Evolutionary conservation across 495 filamentous ascomycete species (phyloP).

Genomic region (Lasiosphaeria hispida): DNA sequence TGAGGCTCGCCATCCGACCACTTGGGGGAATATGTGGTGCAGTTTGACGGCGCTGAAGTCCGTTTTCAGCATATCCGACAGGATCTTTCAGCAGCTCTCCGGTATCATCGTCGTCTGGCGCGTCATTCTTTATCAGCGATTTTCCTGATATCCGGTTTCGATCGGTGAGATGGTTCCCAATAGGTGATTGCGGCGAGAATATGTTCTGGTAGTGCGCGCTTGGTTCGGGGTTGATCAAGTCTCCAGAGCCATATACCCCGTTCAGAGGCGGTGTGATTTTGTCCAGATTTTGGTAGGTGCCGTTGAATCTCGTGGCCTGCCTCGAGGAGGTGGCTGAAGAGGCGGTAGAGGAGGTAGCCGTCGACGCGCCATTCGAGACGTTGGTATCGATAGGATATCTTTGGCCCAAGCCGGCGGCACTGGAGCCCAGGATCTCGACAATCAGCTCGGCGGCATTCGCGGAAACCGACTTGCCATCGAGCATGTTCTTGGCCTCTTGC

Average conservation of each 20-base stretch:
- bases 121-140: conserved; percentile 79
- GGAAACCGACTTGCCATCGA: conserved; percentile 77
- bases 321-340: conserved; percentile 59
- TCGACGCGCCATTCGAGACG: conserved; percentile 25
- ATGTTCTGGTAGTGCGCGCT: conserved; percentile 66
- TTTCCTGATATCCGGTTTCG: conserved; percentile 73
- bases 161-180: conserved; percentile 70
- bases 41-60: conserved; percentile 65
- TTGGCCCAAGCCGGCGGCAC: conserved; percentile 37
- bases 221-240: conserved; percentile 60
- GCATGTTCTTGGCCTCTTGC: conserved; percentile 68
- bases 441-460: conserved; percentile 74
- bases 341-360: conserved; percentile 43
- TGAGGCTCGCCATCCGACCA: conserved; percentile 67
- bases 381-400: conserved; percentile 38
- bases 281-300: conserved; percentile 71
- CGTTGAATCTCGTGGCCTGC: conserved; percentile 74
- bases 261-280: conserved; percentile 64
- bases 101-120: conserved; percentile 77
- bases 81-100: conserved; percentile 80
- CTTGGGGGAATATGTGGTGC: conserved; percentile 67
- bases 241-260: conserved; percentile 52
- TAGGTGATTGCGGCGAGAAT: conserved; percentile 82
- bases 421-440: conserved; percentile 64
- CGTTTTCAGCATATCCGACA: conserved; percentile 79